Base-by-base conservation (phyloP, 306 rosid species). In the Prunus campanulata region DNA sequence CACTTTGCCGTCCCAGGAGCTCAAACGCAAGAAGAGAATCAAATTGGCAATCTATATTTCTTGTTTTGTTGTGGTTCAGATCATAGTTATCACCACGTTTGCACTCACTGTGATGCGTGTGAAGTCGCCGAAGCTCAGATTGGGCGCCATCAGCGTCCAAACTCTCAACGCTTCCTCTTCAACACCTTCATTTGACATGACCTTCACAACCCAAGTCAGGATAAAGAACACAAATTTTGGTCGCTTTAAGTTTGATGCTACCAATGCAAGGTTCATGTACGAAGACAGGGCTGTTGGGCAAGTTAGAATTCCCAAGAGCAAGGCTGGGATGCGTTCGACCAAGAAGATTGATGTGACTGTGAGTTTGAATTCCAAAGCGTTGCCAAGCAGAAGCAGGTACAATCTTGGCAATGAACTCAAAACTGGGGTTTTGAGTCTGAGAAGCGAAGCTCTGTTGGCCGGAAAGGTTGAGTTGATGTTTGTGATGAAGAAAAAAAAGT, bases 11-110 rank as follows among this genome's bases (percentile, higher is more conserved):
- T 19, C 74, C 79, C 12, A 44, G 48, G 64, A 78, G 74, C 79
- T 78, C 50, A 78, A 78, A 72, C 57, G 77, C 32, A 78, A 74
- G 77, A 77, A 82, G 75, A 72, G 82, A 52, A 54, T 63, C 66
- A 74, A 25, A 27, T 30, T 69, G 30, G 83, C 70, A 30, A 78
- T 78, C 35, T 82, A 63, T 30, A 57, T 74, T 8, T 13, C 65
- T 1, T 49, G 68, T 14, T 79, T 83, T 52, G 62, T 25, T 46
- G 78, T 79, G 30, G 35, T 75, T 54, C 86, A 79, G 71, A 55
- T 72, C 61, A 59, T 71, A 10, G 75, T 83, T 14, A 79, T 64
- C 42, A 18, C 74, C 9, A 48, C 15, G 0, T 48, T 83, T 18
- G 77, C 50, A 4, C 65, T 71, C 16, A 63, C 76, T 7, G 75